These are phyloP conservation scores for Groenewaldozyma auringiensis DNA, from an alignment of 1,139 yeast genomes.

Conservation along the genomic window DNA sequence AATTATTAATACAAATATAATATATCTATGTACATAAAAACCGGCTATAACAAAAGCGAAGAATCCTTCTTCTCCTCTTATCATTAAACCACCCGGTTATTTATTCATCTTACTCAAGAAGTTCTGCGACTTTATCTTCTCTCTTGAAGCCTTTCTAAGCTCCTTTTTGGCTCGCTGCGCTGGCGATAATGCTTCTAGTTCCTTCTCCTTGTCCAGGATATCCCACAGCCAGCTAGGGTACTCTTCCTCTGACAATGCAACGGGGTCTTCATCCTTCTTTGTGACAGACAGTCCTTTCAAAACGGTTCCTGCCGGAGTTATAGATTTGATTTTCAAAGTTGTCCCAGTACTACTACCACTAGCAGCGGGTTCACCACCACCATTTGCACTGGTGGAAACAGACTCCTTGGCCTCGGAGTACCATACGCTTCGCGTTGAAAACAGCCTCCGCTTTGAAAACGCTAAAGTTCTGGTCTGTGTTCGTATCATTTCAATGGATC, in stretches of 20 bases:
- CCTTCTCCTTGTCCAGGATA: conserved; percentile 57
- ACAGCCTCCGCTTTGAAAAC: not conserved
- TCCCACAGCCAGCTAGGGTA: conserved; percentile 97
- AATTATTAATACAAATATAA: too few species aligned
- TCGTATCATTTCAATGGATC: not conserved
- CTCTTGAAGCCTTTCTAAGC: conserved; percentile 59
- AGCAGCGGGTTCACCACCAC: conserved; percentile 2
- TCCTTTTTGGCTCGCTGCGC: conserved; percentile 62
- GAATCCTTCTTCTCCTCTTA: too few species aligned
- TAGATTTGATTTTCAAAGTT: conserved; percentile 27
- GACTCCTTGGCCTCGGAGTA: not conserved
- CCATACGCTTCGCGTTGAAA: not conserved
- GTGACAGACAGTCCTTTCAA: conserved; percentile 65
- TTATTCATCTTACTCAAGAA: conserved; percentile 39
- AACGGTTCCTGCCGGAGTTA: conserved; percentile 70
- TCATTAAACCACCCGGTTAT: conserved; percentile 8
- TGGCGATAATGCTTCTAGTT: conserved; percentile 55
- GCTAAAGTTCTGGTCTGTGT: not conserved
- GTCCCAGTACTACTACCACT: too few species aligned
- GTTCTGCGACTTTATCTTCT: conserved; percentile 68
- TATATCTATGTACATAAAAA: not conserved
- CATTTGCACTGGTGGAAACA: conserved; percentile 4
- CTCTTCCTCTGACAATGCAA: conserved; percentile 78
- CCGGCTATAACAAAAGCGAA: too few species aligned
- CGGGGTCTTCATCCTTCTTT: conserved; percentile 80